phyloP scores from a whole-genome alignment of 2,329 filamentous ascomycete species.

The Apiospora hydei region DNA sequence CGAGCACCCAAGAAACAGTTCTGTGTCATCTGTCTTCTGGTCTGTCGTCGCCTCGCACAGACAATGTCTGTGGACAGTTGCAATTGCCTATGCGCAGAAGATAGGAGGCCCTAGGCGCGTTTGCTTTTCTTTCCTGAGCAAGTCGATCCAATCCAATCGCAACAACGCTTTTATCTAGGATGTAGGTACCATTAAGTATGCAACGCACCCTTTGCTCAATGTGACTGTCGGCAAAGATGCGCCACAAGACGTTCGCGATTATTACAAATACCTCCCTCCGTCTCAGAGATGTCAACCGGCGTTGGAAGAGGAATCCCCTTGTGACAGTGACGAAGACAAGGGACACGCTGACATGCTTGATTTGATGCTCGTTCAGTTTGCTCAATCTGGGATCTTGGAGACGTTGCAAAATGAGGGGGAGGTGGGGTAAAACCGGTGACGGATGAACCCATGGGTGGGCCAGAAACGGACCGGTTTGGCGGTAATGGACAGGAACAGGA shows the following conservation, averaged over 20 bases:
- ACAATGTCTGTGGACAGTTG: constrained; percentile 14
- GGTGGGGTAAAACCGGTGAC: constrained; percentile 15
- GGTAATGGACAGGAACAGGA: constrained; percentile 11
- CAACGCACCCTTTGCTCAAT: background rate
- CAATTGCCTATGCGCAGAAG: background rate
- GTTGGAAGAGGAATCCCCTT: background rate
- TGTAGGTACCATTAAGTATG: background rate
- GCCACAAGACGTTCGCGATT: background rate
- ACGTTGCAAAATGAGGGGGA: constrained; percentile 17
- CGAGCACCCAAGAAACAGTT: background rate
- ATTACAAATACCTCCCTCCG: no score
- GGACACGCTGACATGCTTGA: background rate
- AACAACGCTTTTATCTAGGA: background rate
- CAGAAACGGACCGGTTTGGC: constrained; percentile 20
- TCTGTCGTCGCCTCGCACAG: constrained; percentile 1
- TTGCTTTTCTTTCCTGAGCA: background rate
- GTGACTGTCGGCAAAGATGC: background rate
- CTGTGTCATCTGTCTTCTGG: background rate
- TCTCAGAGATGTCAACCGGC: background rate
- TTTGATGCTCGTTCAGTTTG: background rate
- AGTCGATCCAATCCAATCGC: background rate
- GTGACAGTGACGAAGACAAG: background rate
- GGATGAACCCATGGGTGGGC: constrained; percentile 14
- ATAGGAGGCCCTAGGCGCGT: background rate
- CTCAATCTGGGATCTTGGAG: constrained; percentile 5